phyloP scores from a whole-genome alignment of 129 eudicot species.

The Heracleum sosnowskyi region DNA sequence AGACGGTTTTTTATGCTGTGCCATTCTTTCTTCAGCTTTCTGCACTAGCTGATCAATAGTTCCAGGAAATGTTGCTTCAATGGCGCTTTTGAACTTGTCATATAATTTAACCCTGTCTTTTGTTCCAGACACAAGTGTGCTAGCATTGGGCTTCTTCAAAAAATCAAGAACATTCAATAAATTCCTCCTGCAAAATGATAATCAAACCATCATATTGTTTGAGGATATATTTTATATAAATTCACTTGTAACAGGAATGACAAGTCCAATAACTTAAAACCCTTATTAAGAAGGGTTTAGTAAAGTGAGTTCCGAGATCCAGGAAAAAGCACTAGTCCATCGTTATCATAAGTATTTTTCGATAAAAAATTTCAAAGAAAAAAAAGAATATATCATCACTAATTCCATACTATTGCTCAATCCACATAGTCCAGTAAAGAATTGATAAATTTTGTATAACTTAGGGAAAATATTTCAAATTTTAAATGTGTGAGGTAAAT shows the following conservation, averaged over 20 bases:
- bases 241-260: not conserved
- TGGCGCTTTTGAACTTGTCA: constrained; percentile 76
- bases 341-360: not conserved
- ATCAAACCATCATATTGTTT: constrained; percentile 1
- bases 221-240: not conserved
- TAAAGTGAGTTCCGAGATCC: not conserved
- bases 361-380: not conserved
- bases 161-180: constrained; percentile 76
- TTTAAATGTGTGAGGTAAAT: not conserved
- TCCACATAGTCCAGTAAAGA: not conserved
- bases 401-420: not conserved
- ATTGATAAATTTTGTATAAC: not conserved
- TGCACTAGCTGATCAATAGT: constrained; percentile 42
- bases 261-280: not conserved
- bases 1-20: constrained; percentile 51
- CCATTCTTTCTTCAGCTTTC: constrained; percentile 52
- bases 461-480: not conserved
- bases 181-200: constrained; percentile 65
- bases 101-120: constrained; percentile 77
- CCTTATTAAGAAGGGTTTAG: not conserved
- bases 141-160: constrained; percentile 78
- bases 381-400: not conserved
- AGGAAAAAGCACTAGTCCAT: not conserved
- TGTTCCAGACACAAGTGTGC: constrained; percentile 84
- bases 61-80: constrained; percentile 65